Base-by-base conservation (phyloP, 768 basidiomycete genomes). In the Sporobolomyces phaffii region DNA sequence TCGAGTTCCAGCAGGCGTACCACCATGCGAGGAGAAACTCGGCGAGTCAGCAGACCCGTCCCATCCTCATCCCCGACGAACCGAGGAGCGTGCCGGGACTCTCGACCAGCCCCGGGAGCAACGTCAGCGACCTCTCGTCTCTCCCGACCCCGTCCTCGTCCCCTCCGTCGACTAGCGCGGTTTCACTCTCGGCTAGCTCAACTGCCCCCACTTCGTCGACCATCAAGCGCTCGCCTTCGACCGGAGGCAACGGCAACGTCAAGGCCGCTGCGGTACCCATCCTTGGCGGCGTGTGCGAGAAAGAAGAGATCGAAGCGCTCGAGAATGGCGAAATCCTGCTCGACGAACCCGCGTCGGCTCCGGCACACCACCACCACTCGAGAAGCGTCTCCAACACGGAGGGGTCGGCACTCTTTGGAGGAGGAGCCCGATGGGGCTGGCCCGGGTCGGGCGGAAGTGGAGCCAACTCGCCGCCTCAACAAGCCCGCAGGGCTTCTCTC, bases 371-470 rank as follows among this genome's bases (percentile, higher is more conserved):
- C 22, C 40, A 34, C 15, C 56, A 58, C 56, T 28, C 53, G 31
- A 26, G 24, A 41, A 28, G 36, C 33, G 6, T 52, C 20, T 58
- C 47, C 3, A 45, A 34, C 43, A 34, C 56, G 13, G 56, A 58
- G 31, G 36, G 51, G 5, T 57, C 60, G 29, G 18, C 47, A 22
- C 22, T 68, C 22, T 70, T 65, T 22, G 47, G 60, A 15, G 60
- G 60, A 54, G 68, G 68, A 1, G 68, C 68, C 17, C 10, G 60
- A 22, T 70, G 68, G 68, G 68, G 68, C 34, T 70, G 68, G 68
- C 63, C 62, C 17, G 38, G 29, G 1, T 44, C 51, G 24, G 22
- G 22, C 17, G 51, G 31, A 2, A 38, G 28, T 2, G 59, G 51
- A 9, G n/a, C 65, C 15, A 44, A 43, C 31, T 50, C 43, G n/a